A percentile compares a stretch with the other conserved stretches of the same genome.
phyloP scores from a whole-genome alignment of 108 stramenopile genomes.

The Skeletonema potamos region DNA sequence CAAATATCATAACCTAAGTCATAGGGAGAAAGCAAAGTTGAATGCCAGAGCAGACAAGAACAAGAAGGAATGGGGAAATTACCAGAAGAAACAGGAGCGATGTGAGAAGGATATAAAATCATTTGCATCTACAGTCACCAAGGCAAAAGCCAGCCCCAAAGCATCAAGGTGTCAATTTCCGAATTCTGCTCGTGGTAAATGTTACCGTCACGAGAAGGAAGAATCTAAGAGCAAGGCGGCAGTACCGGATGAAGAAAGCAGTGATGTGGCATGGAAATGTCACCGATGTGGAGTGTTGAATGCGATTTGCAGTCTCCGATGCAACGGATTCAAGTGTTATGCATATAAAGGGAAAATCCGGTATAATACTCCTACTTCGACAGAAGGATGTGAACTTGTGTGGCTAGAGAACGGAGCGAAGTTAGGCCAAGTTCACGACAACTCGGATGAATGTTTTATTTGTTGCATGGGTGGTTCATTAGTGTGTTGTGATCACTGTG shows the following conservation, averaged over 20 bases:
- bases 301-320: background rate
- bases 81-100: background rate
- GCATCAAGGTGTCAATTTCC: too few relatives aligned
- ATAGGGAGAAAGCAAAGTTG: background rate
- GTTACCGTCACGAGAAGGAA: too few relatives aligned
- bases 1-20: background rate
- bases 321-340: background rate
- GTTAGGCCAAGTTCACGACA: background rate
- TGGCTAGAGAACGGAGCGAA: background rate
- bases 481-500: slow-evolving; percentile 19
- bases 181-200: too few relatives aligned
- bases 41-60: background rate
- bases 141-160: too few relatives aligned
- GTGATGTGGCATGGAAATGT: background rate
- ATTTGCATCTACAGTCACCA: too few relatives aligned
- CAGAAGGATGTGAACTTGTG: background rate
- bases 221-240: too few relatives aligned
- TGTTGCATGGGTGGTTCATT: slow-evolving; percentile 13
- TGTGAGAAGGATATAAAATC: too few relatives aligned
- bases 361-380: background rate
- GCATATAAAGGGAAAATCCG: background rate
- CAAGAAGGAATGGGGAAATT: background rate
- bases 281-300: background rate
- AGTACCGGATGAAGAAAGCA: background rate
- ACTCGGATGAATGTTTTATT: slow-evolving; percentile 17